Base-by-base conservation (phyloP, 495 filamentous ascomycete species). In the Trichodelitschia bisporula region DNA sequence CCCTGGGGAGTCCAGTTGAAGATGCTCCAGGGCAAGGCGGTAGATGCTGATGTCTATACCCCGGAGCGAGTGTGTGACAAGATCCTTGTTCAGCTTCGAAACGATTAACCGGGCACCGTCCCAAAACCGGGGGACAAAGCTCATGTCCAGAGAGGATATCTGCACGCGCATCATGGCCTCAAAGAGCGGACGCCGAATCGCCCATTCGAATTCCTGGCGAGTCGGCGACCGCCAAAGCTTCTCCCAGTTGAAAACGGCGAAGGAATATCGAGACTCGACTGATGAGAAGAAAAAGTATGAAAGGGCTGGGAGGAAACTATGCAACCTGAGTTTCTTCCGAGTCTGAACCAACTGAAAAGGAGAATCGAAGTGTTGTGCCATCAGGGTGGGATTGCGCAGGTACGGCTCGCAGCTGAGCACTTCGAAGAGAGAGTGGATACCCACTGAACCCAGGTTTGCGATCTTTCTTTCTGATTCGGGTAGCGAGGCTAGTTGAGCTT, bases 11-110 rank as follows among this genome's bases (percentile, higher is more conserved):
- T 65, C 56, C 13, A 71, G 57, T 13, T 53, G 54, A 16, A 90
- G 55, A 42, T 90, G 77, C 15, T 79, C 72, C 6, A 91, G 58
- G 15, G 70, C 66, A 11, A 90, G 53, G 8, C 62, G 67, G 45
- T 71, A 84, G 24, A 89, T 59, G 43, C 77, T 74, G 16, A 73
- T 62, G 33, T 90, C 74, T 50, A 92, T 61, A 15, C 64, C 72
- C 26, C 77, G 64, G 11, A 93, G 57, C 29, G 68, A 67, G 49
- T 83, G 69, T 4, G 72, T 68, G 36, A 90, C 72, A 11, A 79
- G 61, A 5, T 72, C 61, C 42, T 75, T 72, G 36, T 75, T 68
- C 37, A 90, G 50, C 18, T 61, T 64, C 4, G 57, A 56, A 4
- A 89, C 51, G 18, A 93, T 75, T 9, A 69, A 50, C 8, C 64